Base-by-base conservation (phyloP, 176 grass and related monocot genomes). In the Themeda triandra region DNA sequence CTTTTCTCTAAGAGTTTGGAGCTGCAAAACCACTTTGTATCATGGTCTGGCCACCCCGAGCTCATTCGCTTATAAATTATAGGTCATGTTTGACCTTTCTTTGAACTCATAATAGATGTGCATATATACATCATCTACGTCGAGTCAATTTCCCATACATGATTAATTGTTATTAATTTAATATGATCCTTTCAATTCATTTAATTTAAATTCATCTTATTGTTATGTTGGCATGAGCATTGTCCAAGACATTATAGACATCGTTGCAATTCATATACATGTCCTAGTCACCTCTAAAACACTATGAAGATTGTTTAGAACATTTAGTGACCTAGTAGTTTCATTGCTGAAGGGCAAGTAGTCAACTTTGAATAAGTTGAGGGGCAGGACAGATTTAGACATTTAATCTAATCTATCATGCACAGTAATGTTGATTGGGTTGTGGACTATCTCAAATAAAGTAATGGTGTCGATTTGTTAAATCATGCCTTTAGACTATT, bases 121-220 rank as follows among this genome's bases (percentile, higher is more conserved):
- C 6, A 23, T 9, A 56, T 56, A n/a, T 6, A 2, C 1, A 10
- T n/a, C 9, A 58, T n/a, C 4, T 56, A 56, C 0, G 23, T n/a
- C 5, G 3, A 62, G 10, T 5, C 0, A 6, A 62, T 27, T 27
- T 27, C 1, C 1, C 0, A 0, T 25, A 27, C 1, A 13, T 27
- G n/a, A 13, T 13, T 60, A 62, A 27, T 13, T 62, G 0, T 25
- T 62, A 13, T 0, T 2, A 4, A 27, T 62, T 25, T 60, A 1
- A 12, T 60, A 12, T 60, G 56, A 60, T 3, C 4, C 56, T 25
- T 60, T 3, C 1, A 24, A 25, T 60, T 23, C 0, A 3, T 54
- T 24, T 25, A 59, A 59, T n/a, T 21, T 24, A 60, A 60, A 25
- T 25, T n/a, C n/a, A n/a, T n/a, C n/a, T n/a, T n/a, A n/a, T n/a